These are phyloP conservation scores for Scheffersomyces titani DNA, from an alignment of 1,139 yeast species.

Conservation along the genomic window DNA sequence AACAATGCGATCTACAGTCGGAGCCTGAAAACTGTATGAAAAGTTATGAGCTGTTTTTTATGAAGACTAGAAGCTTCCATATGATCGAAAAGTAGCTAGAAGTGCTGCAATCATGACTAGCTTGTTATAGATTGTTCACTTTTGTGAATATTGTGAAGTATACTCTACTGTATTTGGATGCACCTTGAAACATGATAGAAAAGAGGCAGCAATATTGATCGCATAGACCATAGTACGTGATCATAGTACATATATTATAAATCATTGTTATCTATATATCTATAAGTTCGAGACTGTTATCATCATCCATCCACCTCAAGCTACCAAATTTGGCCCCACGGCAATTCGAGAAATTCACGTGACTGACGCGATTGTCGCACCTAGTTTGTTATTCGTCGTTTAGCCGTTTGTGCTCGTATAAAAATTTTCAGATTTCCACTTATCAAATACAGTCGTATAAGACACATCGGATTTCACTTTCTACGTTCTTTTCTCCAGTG, in stretches of 20 bases:
- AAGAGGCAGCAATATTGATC: no score
- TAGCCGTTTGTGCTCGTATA: background rate
- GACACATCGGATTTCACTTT: background rate
- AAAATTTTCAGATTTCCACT: background rate
- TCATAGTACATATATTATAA: no score
- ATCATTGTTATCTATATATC: no score
- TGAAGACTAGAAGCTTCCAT: background rate
- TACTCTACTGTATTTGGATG: no score
- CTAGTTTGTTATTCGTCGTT: background rate
- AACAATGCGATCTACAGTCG: background rate
- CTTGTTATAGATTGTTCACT: background rate
- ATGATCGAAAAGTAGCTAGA: background rate
- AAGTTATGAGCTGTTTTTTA: no score
- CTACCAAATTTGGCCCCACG: background rate
- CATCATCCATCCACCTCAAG: background rate
- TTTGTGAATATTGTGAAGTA: background rate
- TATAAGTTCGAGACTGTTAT: background rate
- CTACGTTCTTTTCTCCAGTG: background rate
- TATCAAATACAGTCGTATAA: background rate
- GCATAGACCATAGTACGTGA: no score
- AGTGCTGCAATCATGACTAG: background rate
- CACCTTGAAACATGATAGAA: background rate
- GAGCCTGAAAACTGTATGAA: background rate
- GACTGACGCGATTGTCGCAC: background rate
- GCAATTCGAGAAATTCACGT: background rate